A percentile compares a stretch with the other conserved stretches of the same genome.
Evolutionary conservation across 139 green algal species (phyloP).

Genomic region (Asterochloris sp.): DNA sequence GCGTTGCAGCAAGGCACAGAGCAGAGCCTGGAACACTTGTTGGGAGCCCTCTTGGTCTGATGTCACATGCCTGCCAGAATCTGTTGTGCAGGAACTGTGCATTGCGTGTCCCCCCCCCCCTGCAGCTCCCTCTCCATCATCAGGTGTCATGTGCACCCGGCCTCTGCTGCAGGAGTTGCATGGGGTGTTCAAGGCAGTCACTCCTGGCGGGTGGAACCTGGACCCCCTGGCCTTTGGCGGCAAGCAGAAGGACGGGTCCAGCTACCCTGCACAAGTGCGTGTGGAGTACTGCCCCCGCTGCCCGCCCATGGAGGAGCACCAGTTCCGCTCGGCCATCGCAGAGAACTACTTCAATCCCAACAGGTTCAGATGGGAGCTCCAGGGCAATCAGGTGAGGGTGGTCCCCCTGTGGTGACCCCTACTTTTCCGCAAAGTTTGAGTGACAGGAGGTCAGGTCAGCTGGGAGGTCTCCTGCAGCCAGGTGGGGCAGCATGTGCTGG

Average conservation of each 20-base stretch:
- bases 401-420: background rate
- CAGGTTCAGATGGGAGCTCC: slow-evolving; percentile 14
- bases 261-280: slow-evolving; percentile 12
- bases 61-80: too few species aligned
- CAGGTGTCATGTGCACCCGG: too few species aligned
- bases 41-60: too few species aligned
- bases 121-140: too few species aligned
- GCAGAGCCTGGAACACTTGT: too few species aligned
- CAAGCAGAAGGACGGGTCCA: slow-evolving; percentile 7
- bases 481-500: too few species aligned
- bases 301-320: slow-evolving; percentile 12
- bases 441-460: background rate
- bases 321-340: slow-evolving; percentile 11
- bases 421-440: background rate
- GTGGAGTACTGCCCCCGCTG: slow-evolving; percentile 14
- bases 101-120: too few species aligned
- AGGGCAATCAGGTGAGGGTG: background rate
- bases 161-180: background rate
- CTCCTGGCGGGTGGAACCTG: slow-evolving; percentile 7
- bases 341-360: slow-evolving; percentile 14
- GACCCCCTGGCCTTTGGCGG: slow-evolving; percentile 9
- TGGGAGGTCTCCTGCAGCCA: too few species aligned
- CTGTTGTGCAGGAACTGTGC: too few species aligned
- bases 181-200: slow-evolving; percentile 7
- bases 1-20: too few species aligned